These are phyloP conservation scores for Kazachstania africana DNA, from an alignment of 805 yeast genomes.

Conservation along the genomic window DNA sequence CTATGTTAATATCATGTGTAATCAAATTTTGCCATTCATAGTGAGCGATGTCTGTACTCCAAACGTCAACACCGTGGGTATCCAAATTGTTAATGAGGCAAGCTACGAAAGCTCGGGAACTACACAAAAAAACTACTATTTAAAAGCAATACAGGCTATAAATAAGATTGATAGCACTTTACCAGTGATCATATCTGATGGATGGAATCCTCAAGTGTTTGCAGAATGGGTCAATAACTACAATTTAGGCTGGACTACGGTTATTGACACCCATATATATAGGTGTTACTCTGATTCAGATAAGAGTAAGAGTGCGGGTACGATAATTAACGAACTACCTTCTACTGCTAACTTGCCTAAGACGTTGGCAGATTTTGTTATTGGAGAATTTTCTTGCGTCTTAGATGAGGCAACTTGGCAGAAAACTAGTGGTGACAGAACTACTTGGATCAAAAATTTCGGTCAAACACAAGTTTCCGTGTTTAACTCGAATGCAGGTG, in stretches of 20 bases:
- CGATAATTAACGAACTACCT: conserved; percentile 48
- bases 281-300: conserved; percentile 76
- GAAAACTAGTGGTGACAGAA: conserved; percentile 35
- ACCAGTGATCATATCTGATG: conserved; percentile 80
- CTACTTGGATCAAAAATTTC: conserved; percentile 42
- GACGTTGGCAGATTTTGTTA: conserved; percentile 52
- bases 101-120: conserved; percentile 45
- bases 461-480: conserved; percentile 45
- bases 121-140: conserved; percentile 49
- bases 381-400: conserved; percentile 89
- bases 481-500: conserved; percentile 41
- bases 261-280: conserved; percentile 78
- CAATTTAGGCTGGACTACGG: conserved; percentile 40
- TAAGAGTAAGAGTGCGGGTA: conserved; percentile 48
- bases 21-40: conserved; percentile 43
- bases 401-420: conserved; percentile 69
- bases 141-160: conserved; percentile 49
- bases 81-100: conserved; percentile 82
- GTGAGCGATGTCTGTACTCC: conserved; percentile 42
- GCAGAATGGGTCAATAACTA: conserved; percentile 43
- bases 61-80: conserved; percentile 62
- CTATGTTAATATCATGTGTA: conserved; percentile 33
- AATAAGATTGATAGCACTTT: conserved; percentile 42
- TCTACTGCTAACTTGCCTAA: conserved; percentile 35
- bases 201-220: conserved; percentile 86